Base-by-base conservation (phyloP, 306 rosid genomes). In the Myrica gale region DNA sequence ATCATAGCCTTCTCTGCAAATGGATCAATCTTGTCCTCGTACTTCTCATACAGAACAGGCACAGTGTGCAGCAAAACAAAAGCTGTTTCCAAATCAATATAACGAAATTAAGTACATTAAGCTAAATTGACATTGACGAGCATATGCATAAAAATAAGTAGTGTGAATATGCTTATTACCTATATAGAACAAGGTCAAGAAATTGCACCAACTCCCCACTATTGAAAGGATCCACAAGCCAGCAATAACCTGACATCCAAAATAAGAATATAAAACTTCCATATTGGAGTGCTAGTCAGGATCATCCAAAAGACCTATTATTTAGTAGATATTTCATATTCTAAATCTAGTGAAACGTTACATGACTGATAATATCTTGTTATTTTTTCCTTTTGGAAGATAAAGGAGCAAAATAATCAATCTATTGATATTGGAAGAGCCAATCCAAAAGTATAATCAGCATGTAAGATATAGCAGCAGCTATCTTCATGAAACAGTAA, bases 181-280 rank as follows among this genome's bases (percentile, higher is more conserved):
- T 69, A 87, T 85, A 83, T 91, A 94, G 81, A 94, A 88, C 88
- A 94, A 62, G 75, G 98, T 94, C 92, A 91, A 76, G 96, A 94
- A 94, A 82, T 86, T 91, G 87, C 78, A 84, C 84, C 92, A 87
- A 60, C 21, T 89, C 37, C 98, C 98, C 51, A 87, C 82, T 48
- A 85, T 79, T 6, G 98, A 91, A 62, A 93, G 69, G 72, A 91
- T 77, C 98, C 98, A 93, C 84, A 90, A 77, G 82, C 96, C 87
- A 81, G 86, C 88, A 67, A 91, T 78, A 55, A 84, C 91, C 98
- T 93, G 69, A 57, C 61, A 74, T 71, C 42, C 42, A 41, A 58
- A 78, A 41, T 53, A 69, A 32, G 37, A 32, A 32, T 0, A 32
- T 32, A 32, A 55, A 20, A 79, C 32, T 76, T 75, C 68, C 20